Conservation (phyloP, 345 rosid genomes). For the Eucalyptus regnans region DNA sequence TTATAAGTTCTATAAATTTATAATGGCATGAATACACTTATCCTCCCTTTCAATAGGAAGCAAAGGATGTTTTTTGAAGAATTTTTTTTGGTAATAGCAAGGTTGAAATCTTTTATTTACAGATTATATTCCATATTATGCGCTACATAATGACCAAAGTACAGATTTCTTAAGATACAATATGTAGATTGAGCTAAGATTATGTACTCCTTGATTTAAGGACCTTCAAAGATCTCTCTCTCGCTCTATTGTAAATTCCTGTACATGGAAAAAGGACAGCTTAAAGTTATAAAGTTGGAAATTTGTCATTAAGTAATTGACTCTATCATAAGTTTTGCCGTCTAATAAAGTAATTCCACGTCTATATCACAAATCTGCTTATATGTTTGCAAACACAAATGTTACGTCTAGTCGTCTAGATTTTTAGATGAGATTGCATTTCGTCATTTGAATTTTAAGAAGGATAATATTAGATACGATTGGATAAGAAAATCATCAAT, state of each 20-base stretch:
- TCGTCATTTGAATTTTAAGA: too few relatives aligned
- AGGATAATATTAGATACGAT: too few relatives aligned
- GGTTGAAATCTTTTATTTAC: neutral
- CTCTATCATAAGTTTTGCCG: neutral
- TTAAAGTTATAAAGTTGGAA: too few relatives aligned
- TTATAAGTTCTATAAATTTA: neutral
- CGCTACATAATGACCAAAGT: neutral
- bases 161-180: neutral
- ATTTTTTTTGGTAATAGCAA: neutral
- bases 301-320: neutral
- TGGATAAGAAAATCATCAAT: too few relatives aligned
- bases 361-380: neutral
- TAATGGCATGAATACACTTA: neutral
- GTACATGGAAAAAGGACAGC: too few relatives aligned
- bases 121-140: neutral
- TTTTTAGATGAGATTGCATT: too few relatives aligned
- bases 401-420: rapidly evolving
- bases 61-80: neutral
- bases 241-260: too few relatives aligned
- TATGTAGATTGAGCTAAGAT: too few relatives aligned
- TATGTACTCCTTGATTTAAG: too few relatives aligned
- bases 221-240: too few relatives aligned
- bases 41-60: neutral
- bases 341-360: neutral
- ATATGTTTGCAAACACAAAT: neutral